Conservation (phyloP, 2,329 filamentous ascomycete species). For the Neopestalotiopsis sp. region DNA sequence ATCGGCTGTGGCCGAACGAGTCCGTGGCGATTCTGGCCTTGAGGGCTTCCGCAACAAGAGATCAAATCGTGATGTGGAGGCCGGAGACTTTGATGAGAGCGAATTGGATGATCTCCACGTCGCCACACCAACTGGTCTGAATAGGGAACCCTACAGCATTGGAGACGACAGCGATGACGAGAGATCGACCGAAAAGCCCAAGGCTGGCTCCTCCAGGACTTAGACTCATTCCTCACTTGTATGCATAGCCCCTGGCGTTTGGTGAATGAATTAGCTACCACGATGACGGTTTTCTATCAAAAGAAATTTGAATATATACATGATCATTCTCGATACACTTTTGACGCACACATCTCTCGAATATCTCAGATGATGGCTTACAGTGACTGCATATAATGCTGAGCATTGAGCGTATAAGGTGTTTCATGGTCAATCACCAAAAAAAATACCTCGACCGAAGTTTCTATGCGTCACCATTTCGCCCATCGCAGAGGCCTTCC, state of each 20-base stretch:
- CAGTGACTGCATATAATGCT: not conserved
- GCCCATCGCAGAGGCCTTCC: not conserved
- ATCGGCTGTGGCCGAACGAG: slow-evolving; percentile 41
- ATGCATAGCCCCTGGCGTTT: slow-evolving; percentile 1
- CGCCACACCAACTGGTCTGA: slow-evolving; percentile 47
- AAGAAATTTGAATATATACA: not conserved
- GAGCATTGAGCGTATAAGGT: not conserved
- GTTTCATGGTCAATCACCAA: not conserved
- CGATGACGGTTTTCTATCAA: no score
- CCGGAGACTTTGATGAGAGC: slow-evolving; percentile 69
- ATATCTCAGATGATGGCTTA: not conserved
- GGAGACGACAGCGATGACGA: slow-evolving; percentile 63
- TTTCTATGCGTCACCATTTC: not conserved
- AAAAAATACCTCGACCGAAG: not conserved
- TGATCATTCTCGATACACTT: not conserved
- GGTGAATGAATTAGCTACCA: not conserved
- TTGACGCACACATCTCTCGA: not conserved
- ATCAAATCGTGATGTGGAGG: slow-evolving; percentile 59
- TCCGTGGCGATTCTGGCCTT: slow-evolving; percentile 41
- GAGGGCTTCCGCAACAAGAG: slow-evolving; percentile 54
- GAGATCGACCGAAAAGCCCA: slow-evolving; percentile 32
- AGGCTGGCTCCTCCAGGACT: slow-evolving; percentile 15
- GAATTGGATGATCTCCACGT: slow-evolving; percentile 67
- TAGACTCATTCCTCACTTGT: not conserved
- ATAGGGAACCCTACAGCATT: slow-evolving; percentile 57